These are phyloP conservation scores for Cornus florida DNA, from an alignment of 148 eudicot genomes.

Conservation along the genomic window DNA sequence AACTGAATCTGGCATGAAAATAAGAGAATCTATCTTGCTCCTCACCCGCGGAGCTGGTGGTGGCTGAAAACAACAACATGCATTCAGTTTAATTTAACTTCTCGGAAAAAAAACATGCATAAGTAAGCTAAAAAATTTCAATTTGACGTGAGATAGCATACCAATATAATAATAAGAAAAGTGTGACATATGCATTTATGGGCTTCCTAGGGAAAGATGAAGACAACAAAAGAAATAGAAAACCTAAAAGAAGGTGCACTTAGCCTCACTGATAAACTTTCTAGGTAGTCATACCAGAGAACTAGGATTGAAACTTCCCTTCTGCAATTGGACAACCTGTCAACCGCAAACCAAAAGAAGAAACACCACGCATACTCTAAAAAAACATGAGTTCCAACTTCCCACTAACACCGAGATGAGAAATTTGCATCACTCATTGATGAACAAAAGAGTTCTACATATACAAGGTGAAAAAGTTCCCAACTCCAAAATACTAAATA, in stretches of 20 bases:
- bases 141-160: background rate
- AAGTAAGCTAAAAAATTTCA: background rate
- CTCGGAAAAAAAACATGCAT: background rate
- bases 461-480: background rate
- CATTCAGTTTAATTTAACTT: background rate
- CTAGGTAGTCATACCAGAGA: no score
- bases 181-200: background rate
- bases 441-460: background rate
- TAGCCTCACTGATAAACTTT: no score
- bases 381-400: background rate
- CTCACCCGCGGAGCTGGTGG: conserved; percentile 68
- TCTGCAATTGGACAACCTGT: no score
- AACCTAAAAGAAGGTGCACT: no score
- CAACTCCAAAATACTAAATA: background rate
- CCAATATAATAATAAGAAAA: background rate
- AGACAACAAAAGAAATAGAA: no score
- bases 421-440: background rate
- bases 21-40: conserved; percentile 87
- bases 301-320: no score
- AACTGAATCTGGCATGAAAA: conserved; percentile 59
- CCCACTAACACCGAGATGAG: background rate
- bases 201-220: background rate
- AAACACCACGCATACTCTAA: no score
- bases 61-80: conserved; percentile 48
- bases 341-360: no score